A percentile compares a stretch with the other conserved stretches of the same genome.
phyloP scores from a whole-genome alignment of 176 grass and related monocot genomes.

The Melocanna baccifera region DNA sequence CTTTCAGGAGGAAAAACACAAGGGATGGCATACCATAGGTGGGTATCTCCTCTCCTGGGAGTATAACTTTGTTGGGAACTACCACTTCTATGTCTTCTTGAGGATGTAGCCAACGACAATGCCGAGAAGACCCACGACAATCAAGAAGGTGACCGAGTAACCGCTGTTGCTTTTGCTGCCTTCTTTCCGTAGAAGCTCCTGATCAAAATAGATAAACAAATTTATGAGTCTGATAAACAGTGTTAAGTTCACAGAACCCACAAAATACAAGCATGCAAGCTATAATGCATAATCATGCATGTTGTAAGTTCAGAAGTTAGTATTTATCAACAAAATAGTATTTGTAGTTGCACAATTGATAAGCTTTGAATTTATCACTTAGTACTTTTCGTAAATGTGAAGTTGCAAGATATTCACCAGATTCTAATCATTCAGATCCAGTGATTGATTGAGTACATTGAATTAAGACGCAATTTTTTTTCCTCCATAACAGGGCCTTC shows the following conservation, averaged over 20 bases:
- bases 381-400: background rate
- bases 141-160: conserved; percentile 84
- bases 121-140: conserved; percentile 63
- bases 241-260: background rate
- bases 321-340: background rate
- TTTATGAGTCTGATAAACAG: background rate
- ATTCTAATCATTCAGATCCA: background rate
- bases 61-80: conserved; percentile 15
- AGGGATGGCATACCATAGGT: conserved; percentile 7
- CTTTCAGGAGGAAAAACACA: conserved; percentile 38
- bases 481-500: background rate
- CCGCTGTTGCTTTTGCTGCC: conserved; percentile 41
- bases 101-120: conserved; percentile 73
- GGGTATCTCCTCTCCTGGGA: conserved; percentile 33
- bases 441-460: background rate
- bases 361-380: background rate
- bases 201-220: conserved; percentile 17
- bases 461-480: background rate
- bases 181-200: conserved; percentile 85
- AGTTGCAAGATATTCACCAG: background rate
- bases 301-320: background rate
- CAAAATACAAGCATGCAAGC: background rate
- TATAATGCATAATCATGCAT: background rate
- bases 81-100: conserved; percentile 68
- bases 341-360: background rate